Conservation (phyloP, 441 rosid species). For the Populus hybrid region DNA sequence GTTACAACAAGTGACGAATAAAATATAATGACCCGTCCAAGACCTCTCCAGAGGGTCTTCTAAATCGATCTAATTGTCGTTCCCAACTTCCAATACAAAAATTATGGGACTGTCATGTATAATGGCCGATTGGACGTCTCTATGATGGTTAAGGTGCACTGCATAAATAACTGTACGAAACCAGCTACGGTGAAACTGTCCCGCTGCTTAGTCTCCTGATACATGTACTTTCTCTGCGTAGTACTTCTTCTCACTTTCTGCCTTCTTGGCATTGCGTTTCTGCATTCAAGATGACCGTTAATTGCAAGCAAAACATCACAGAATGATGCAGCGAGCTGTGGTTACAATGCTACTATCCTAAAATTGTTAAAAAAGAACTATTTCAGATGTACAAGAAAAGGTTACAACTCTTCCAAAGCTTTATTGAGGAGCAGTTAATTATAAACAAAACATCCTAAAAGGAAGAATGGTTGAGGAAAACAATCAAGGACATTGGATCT, state of each 20-base stretch:
- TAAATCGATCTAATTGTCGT: neutral
- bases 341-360: neutral
- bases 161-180: conserved; percentile 20
- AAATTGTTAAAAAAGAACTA: neutral
- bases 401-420: neutral
- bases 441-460: neutral
- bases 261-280: conserved; percentile 87
- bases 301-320: neutral
- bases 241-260: conserved; percentile 74
- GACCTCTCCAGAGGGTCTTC: neutral
- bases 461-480: neutral
- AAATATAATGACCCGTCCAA: neutral
- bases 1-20: neutral
- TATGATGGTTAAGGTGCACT: conserved; percentile 11
- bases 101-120: neutral
- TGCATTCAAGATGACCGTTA: conserved; percentile 20
- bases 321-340: neutral
- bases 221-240: conserved; percentile 71
- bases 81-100: neutral
- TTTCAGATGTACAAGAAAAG: neutral
- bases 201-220: conserved; percentile 50
- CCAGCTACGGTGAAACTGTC: conserved; percentile 9
- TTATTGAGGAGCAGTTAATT: neutral
- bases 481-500: neutral
- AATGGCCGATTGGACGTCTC: conserved; percentile 13